Evolutionary conservation across 495 filamentous ascomycete species (phyloP), one percentile per base, ranked within the genome.

Genomic region (Penicillium lividum): DNA sequence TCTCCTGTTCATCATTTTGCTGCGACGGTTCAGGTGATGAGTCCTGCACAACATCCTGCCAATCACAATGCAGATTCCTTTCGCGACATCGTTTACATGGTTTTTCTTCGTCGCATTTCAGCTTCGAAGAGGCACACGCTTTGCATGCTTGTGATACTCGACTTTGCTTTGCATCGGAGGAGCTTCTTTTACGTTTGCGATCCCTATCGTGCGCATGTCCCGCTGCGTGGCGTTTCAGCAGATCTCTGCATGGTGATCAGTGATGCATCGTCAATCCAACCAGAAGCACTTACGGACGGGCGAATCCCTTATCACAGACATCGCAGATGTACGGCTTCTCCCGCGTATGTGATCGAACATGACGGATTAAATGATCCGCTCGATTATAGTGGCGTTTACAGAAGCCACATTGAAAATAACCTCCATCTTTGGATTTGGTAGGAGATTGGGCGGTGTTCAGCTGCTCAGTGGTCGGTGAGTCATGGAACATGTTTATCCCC

Each of bases 341-440:
- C 28, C 81, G 74, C 0, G 81, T 84, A 59, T 84, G 82, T n/a
- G 80, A 80, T 45, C 81, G 75, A 18, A 84, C 80, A 65, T 84
- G 82, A 44, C 82, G 74, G 61, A 81, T 81, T 5, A 84, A 70
- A 65, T 84, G 82, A 57, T 84, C 82, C 1, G 81, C 78, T 27
- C 82, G 79, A 15, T 77, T 79, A 61, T 84, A 84, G 30, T 75
- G 72, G 31, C 78, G 77, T 51, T 78, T 71, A 57, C 82, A 84
- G 49, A 82, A 76, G 43, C 78, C 78, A 42, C 82, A 84, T 64
- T 84, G 80, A 61, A 82, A 84, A 51, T 70, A 72, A 9, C 65
- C 70, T 22, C 61, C 62, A 16, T 65, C 61, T 30, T 64, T 69
- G 13, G 56, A 62, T 28, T 67, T 57, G n/a, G 52, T 36, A 7